phyloP scores from a whole-genome alignment of 164 flowering plant species.

The Tetrastigma voinierianum region DNA sequence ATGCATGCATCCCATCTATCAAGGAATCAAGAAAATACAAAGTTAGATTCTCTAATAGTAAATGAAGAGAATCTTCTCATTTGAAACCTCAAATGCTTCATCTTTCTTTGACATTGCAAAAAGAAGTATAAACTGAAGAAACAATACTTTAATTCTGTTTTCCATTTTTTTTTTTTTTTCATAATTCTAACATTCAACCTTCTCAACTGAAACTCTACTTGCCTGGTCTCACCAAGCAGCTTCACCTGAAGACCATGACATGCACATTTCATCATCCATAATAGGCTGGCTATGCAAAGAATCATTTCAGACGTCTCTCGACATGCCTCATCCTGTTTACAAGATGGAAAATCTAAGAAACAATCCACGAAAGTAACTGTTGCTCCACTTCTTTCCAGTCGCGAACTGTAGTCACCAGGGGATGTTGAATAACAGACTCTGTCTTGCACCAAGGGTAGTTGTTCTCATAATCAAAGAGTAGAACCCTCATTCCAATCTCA shows the following conservation, averaged over 20 bases:
- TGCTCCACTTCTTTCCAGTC: conserved; percentile 88
- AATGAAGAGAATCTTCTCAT: too few relatives aligned
- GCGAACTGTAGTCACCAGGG: conserved; percentile 73
- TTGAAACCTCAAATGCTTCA: too few relatives aligned
- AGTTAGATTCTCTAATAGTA: too few relatives aligned
- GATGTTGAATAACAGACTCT: conserved; percentile 52
- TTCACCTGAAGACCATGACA: neutral
- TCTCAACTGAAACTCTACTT: neutral
- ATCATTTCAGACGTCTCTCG: neutral
- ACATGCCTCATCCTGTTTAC: neutral
- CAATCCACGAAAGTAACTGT: conserved; percentile 42
- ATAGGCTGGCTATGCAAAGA: too few relatives aligned
- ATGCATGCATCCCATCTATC: too few relatives aligned
- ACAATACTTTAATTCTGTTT: too few relatives aligned
- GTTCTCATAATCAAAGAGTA: conserved; percentile 84
- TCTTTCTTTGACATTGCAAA: neutral
- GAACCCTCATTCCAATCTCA: conserved; percentile 70
- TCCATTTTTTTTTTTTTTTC: neutral
- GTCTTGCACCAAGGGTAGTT: conserved; percentile 88
- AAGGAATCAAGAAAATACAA: conserved; percentile 9
- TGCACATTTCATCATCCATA: neutral
- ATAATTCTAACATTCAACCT: neutral
- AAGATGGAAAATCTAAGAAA: conserved; percentile 19
- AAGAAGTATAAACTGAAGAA: neutral
- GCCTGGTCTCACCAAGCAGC: neutral